Percentiles rank a stretch among this genome's conserved stretches.
These are phyloP conservation scores for Galerina marginata DNA, from an alignment of 768 basidiomycete species.

Conservation along the genomic window DNA sequence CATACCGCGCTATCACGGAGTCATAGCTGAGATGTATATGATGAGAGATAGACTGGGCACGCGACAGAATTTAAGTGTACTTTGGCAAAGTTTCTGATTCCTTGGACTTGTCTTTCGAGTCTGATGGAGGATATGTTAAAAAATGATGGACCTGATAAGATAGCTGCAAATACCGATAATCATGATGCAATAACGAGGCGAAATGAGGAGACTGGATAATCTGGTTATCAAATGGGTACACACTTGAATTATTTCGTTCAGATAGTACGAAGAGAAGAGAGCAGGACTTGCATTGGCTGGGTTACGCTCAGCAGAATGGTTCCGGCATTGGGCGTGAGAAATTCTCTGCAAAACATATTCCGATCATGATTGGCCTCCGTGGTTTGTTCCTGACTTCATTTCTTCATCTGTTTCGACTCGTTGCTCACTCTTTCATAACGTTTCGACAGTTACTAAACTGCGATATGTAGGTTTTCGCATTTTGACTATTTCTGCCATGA, in stretches of 20 bases:
- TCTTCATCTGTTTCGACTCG: no score
- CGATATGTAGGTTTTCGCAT: no score
- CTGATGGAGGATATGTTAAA: background rate
- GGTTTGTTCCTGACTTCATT: no score
- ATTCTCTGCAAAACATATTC: no score
- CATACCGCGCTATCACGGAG: background rate
- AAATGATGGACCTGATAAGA: background rate
- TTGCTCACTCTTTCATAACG: no score
- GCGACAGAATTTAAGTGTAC: constrained; percentile 3
- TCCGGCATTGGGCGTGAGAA: no score
- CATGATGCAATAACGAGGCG: background rate
- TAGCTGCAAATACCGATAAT: background rate
- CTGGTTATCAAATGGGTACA: background rate
- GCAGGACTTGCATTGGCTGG: no score
- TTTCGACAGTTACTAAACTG: no score
- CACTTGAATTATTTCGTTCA: background rate
- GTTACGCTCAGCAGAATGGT: no score
- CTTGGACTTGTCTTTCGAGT: constrained; percentile 16
- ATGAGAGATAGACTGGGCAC: background rate
- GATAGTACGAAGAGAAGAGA: no score
- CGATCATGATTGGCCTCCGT: no score
- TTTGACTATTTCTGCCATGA: no score
- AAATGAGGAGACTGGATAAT: background rate
- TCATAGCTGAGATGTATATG: constrained; percentile 12
- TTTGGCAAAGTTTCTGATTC: constrained; percentile 9